Evolutionary conservation across 2,329 filamentous ascomycete genomes (phyloP), one percentile per base, ranked within the genome.

Genomic region (Madurella mycetomatis): DNA sequence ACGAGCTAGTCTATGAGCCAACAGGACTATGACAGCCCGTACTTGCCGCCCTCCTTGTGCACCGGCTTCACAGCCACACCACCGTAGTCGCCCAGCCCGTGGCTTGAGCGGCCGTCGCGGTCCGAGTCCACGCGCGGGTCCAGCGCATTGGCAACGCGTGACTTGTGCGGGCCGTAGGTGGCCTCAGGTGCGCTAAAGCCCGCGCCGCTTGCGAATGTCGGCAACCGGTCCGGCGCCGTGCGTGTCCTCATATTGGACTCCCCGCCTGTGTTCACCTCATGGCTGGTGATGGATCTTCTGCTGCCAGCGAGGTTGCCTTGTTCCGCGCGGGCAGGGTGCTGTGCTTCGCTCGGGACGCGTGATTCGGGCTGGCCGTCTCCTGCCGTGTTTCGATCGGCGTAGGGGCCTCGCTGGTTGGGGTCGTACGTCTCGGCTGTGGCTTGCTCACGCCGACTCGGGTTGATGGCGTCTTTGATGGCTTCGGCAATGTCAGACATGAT

Each of bases 401-500:
- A 63, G 4, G 61, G 57, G 5, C 58, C 61, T 18, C 59, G 53
- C 37, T 42, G 55, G 16, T 60, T 46, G 15, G 60, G 45, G 42
- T 64, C 58, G 47, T 64, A 63, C 19, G 53, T 55, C 42, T 56
- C 53, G 15, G 15, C 34, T 2, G 62, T 64, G 15, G 62, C 61
- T 39, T 56, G 41, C 12, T 62, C 56, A n/a, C 60, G 62, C 50
- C 60, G 54, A n/a, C 53, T 54, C 9, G 62, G 58, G 51, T 54
- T 57, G 51, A 63, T 15, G n/a, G 55, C 58, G 42, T 63, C 61
- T 31, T 62, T 64, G 52, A 63, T 45, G 49, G 55, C 47, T 18
- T 55, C 55, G 46, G 61, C 5, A 30, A 64, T 61, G 18, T 61
- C 61, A 5, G 62, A 64, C 62, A 64, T 64, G 43, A 5, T 62